phyloP scores from a whole-genome alignment of 345 rosid genomes.

The Sapria himalayana region DNA sequence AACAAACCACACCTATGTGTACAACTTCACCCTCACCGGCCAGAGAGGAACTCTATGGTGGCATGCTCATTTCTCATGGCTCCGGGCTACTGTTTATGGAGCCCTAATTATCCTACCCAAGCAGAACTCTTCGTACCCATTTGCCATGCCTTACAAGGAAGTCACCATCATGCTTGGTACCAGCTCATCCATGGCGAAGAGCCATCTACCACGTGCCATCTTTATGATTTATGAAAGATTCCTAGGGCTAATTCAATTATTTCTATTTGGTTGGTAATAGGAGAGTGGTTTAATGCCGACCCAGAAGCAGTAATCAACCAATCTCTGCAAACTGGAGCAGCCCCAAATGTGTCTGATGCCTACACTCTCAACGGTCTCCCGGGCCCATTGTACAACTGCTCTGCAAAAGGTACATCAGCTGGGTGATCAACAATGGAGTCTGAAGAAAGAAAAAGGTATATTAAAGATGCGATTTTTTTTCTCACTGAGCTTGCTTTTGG shows the following conservation, averaged over 20 bases:
- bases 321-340: slow-evolving; percentile 42
- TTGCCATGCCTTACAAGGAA: slow-evolving; percentile 49
- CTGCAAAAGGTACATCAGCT: slow-evolving; percentile 19
- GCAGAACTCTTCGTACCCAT: slow-evolving; percentile 35
- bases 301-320: slow-evolving; percentile 39
- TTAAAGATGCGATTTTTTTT: too few relatives aligned
- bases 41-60: slow-evolving; percentile 66
- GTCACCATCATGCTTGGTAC: slow-evolving; percentile 47
- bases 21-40: slow-evolving; percentile 48
- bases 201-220: not conserved
- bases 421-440: too few relatives aligned
- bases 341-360: slow-evolving; percentile 62
- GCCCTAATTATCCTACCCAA: slow-evolving; percentile 51
- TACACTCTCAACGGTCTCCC: slow-evolving; percentile 59
- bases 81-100: slow-evolving; percentile 51
- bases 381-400: slow-evolving; percentile 66
- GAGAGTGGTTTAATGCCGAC: slow-evolving; percentile 66
- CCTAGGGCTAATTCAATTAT: not conserved
- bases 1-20: slow-evolving; percentile 33
- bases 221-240: too few relatives aligned
- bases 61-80: slow-evolving; percentile 66
- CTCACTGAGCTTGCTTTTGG: not conserved
- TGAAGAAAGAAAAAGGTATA: too few relatives aligned
- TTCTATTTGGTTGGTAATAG: too few relatives aligned
- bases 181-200: not conserved